phyloP scores from a whole-genome alignment of 108 stramenopile genomes.

The Nitzschia sp. region DNA sequence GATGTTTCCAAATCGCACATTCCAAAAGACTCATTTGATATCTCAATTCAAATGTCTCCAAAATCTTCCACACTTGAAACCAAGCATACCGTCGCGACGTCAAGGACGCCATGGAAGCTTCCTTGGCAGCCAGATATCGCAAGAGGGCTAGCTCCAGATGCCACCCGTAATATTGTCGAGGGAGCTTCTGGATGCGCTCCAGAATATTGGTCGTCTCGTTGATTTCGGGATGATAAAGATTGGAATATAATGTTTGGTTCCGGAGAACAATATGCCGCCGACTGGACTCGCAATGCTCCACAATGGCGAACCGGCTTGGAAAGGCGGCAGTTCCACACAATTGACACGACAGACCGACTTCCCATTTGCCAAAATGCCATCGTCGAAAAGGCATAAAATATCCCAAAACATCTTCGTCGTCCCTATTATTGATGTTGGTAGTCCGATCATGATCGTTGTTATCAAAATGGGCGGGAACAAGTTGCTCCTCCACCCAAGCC shows the following conservation, averaged over 20 bases:
- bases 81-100: constrained; percentile 4
- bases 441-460: background rate
- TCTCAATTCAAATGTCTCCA: constrained; percentile 8
- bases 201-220: background rate
- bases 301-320: constrained; percentile 2
- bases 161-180: background rate
- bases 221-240: background rate
- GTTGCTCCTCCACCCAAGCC: background rate
- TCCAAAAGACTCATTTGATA: constrained; percentile 6
- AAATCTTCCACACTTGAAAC: background rate
- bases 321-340: constrained; percentile 13
- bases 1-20: constrained; percentile 11
- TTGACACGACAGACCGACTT: constrained; percentile 7
- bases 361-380: constrained; percentile 11
- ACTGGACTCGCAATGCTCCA: constrained; percentile 3
- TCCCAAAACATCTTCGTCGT: background rate
- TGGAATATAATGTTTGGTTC: background rate
- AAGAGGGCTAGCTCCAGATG: constrained; percentile 3
- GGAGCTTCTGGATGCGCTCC: background rate
- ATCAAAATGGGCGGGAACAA: background rate
- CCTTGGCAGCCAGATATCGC: constrained; percentile 1
- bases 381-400: constrained; percentile 17
- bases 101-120: background rate
- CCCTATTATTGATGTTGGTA: background rate
- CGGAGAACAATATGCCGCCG: constrained; percentile 2